Conservation (phyloP, 495 filamentous ascomycete species). For the Xeromyces bisporus region DNA sequence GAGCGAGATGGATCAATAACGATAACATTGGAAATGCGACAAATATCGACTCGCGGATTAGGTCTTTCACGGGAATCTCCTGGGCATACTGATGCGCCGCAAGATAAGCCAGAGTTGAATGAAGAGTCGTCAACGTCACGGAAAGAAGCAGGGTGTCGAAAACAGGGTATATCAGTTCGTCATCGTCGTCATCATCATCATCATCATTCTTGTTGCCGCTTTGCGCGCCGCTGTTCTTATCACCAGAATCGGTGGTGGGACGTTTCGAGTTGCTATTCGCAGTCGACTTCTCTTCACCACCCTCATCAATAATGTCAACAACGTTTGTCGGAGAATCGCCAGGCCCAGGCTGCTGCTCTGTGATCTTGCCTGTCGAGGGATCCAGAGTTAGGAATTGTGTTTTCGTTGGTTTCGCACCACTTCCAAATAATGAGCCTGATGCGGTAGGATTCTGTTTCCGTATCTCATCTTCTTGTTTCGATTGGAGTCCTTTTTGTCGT, state of each 20-base stretch:
- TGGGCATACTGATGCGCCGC: constrained; percentile 80
- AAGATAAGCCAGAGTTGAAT: constrained; percentile 79
- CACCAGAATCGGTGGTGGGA: no score
- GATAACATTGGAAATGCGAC: constrained; percentile 26
- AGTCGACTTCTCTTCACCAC: no score
- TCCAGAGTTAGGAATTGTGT: constrained; percentile 26
- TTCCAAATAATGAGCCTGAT: no score
- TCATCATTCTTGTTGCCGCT: background rate
- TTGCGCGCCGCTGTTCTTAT: no score
- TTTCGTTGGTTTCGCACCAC: no score
- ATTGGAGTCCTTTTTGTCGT: constrained; percentile 21
- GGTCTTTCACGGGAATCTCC: constrained; percentile 39
- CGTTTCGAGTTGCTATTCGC: no score
- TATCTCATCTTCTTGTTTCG: constrained; percentile 2
- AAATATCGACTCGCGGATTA: constrained; percentile 28
- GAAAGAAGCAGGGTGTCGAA: constrained; percentile 36
- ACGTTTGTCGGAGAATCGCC: no score
- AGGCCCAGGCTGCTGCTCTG: no score
- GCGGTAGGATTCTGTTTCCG: constrained; percentile 1
- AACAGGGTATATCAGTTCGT: constrained; percentile 19
- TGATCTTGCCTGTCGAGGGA: constrained; percentile 16
- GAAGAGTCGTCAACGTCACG: constrained; percentile 56
- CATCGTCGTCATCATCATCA: constrained; percentile 1
- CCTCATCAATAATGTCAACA: no score
- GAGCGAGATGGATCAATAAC: constrained; percentile 27